Base-by-base conservation (phyloP, 352 stramenopile genomes). In the Stephanocyclus meneghinianus region DNA sequence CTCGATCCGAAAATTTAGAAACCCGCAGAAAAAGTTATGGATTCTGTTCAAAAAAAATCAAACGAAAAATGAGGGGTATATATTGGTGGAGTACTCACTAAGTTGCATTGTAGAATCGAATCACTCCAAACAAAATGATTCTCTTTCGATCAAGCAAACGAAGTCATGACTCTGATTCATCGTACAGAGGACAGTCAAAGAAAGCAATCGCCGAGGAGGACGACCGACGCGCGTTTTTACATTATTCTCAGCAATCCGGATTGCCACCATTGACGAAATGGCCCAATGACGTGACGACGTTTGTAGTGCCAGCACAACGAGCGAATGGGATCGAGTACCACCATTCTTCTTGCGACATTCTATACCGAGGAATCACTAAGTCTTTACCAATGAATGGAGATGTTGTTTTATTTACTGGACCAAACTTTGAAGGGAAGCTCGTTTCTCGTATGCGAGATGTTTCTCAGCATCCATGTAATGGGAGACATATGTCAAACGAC, bases 381-480 rank as follows among this genome's bases (percentile, higher is more conserved):
- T 48, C 47, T 18, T n/a, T 81, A 9, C 78, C 78, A 47, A 60
- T 81, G 55, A 67, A 81, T 65, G 78, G 78, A 61, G 68, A 57
- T 26, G 42, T 62, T 6, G 45, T 85, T 44, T 13, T 15, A 35
- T 75, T 85, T 30, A 68, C 10, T 40, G 72, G 78, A 5, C 66
- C 66, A 51, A 45, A 62, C 47, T 85, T 85, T 68, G 72, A 81
- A 70, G 77, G 77, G 13, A 81, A 74, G 45, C 32, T 81, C 8
- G 61, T 85, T 50, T 81, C 67, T 71, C 72, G 72, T 9, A 64
- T 78, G 26, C 57, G 78, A 81, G 78, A 81, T 48, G 62, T 71
- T 21, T 26, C 45, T 51, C 32, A 6, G 40, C 32, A 56, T 59
- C 50, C 4, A 42, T n/a, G 45, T 21, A 60, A 74, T 61, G 51